phyloP scores from a whole-genome alignment of 257 asterid species.

The Mentha longifolia region DNA sequence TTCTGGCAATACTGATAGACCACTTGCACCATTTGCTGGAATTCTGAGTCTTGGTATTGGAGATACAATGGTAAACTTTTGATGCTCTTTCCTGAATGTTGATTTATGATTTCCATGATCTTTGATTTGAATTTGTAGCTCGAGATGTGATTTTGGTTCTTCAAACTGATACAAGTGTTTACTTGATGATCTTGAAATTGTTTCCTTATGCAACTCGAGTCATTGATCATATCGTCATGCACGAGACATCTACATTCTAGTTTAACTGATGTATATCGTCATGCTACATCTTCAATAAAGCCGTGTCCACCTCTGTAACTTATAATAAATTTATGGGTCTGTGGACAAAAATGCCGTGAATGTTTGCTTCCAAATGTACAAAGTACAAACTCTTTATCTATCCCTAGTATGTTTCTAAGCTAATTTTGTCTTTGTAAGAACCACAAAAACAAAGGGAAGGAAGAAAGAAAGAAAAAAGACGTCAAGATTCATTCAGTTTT shows the following conservation, averaged over 20 bases:
- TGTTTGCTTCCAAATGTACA: neutral
- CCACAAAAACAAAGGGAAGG: neutral
- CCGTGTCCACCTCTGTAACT: neutral
- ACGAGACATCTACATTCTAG: neutral
- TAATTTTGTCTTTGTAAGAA: neutral
- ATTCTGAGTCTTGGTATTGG: constrained; percentile 98
- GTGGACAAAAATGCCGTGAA: neutral
- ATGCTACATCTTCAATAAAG: too few relatives aligned
- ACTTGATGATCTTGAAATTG: neutral
- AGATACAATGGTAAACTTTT: constrained; percentile 84
- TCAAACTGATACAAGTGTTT: constrained; percentile 1
- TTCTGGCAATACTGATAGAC: constrained; percentile 81
- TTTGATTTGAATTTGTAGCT: constrained; percentile 21
- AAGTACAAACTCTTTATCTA: neutral
- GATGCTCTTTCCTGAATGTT: constrained; percentile 22
- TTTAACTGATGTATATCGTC: neutral
- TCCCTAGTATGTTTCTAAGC: neutral
- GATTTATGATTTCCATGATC: neutral
- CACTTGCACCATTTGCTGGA: constrained; percentile 97
- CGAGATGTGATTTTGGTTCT: constrained; percentile 16
- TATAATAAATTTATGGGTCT: neutral
- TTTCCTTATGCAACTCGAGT: neutral
- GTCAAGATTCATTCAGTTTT: neutral
- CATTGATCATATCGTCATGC: neutral
- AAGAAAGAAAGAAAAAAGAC: neutral